phyloP scores from a whole-genome alignment of 1,139 yeast species.

The Candida tetrigidarum region DNA sequence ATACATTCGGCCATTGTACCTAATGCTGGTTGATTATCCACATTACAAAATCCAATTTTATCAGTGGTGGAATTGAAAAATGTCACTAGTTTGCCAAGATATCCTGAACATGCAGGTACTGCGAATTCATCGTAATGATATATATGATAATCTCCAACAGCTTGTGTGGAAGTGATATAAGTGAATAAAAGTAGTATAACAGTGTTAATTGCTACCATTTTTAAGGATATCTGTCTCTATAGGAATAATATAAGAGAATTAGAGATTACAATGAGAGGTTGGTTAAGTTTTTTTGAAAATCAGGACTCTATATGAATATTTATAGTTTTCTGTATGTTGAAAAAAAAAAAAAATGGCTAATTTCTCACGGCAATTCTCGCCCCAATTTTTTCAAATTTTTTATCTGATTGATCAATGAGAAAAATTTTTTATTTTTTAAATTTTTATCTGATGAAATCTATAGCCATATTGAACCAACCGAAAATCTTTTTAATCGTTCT shows the following conservation, averaged over 20 bases:
- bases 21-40: constrained; percentile 39
- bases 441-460: not conserved
- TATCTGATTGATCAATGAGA: not conserved
- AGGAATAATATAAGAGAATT: not conserved
- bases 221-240: not conserved
- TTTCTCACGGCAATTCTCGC: not conserved
- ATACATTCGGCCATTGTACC: constrained; percentile 46
- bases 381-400: no score
- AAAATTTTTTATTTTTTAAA: no score
- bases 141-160: constrained; percentile 11
- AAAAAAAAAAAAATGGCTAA: not conserved
- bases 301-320: not conserved
- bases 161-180: constrained; percentile 2
- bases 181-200: not conserved
- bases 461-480: not conserved
- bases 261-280: not conserved
- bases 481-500: no score
- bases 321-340: not conserved
- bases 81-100: constrained; percentile 29
- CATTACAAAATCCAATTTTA: constrained; percentile 36
- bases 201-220: constrained; percentile 2
- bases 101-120: constrained; percentile 32
- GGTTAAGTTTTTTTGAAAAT: not conserved
- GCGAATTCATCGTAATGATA: constrained; percentile 22
- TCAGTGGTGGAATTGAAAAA: constrained; percentile 25